Evolutionary conservation across 2,329 filamentous ascomycete species (phyloP), one percentile per base, ranked within the genome.

Genomic region (Zalaria sp.): DNA sequence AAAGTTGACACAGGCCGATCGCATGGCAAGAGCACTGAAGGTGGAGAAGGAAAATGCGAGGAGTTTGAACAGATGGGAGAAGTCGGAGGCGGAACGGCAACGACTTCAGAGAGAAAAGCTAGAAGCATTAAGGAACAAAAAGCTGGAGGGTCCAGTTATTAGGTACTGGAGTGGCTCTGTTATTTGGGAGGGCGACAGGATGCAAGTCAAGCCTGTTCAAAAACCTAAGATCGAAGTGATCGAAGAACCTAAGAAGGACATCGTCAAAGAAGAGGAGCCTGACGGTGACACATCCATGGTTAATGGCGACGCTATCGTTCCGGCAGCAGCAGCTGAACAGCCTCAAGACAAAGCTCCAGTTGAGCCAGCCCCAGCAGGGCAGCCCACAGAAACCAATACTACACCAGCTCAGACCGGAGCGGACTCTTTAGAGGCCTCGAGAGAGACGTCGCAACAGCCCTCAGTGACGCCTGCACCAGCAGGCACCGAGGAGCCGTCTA

Each of bases 131-230:
- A 83, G 93, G 53, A 85, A 87, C 57, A 77, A 88, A 38, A 85
- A 83, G 39, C 72, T 96, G 5, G 80, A 89, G 41, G 91, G 91
- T 0, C 86, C 91, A 0, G 85, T 95, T 7, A 79, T 95, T 35
- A 85, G 84, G 2, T 89, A 83, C 60, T 95, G 88, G 81, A 96
- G 88, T 59, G 91, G 89, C n/a, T 75, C 85, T 47, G 83, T 83
- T 29, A 77, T 84, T 52, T 89, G 85, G 73, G 72, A 81, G 42
- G 80, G 85, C 53, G 82, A 81, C 25, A 83, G 80, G 56, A 66
- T 88, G 54, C 79, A 76, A 54, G 73, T 76, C 46, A 62, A 53
- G 50, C 59, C 47, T 48, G 58, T 50, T 51, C 58, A 38, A 53
- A 64, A 57, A 45, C 48, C 53, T 4, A 54, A 56, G 27, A 45